These are phyloP conservation scores for Fusarium sp. DNA, from an alignment of 2,329 filamentous ascomycete species.

Conservation along the genomic window DNA sequence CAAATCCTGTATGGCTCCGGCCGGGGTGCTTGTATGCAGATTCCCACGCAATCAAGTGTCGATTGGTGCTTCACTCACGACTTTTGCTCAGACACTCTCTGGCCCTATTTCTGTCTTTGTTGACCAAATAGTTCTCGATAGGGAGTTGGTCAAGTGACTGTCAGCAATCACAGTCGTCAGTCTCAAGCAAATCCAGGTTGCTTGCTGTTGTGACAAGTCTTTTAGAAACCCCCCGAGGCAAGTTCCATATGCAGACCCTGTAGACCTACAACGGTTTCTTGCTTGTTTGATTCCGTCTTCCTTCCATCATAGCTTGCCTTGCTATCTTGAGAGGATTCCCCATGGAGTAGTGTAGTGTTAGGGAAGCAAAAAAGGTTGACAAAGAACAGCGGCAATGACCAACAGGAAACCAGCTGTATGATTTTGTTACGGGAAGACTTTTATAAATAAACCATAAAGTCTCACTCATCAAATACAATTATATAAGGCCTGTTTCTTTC, in stretches of 20 bases:
- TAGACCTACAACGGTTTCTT: slow-evolving; percentile 69
- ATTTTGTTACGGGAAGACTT: not conserved
- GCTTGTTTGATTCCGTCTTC: slow-evolving; percentile 65
- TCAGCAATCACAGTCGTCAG: slow-evolving; percentile 10
- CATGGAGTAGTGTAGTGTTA: slow-evolving; percentile 8
- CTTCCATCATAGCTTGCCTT: slow-evolving; percentile 62
- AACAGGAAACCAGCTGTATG: not conserved
- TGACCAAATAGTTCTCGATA: slow-evolving; percentile 64
- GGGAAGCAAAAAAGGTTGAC: not conserved
- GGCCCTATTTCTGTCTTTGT: slow-evolving; percentile 64
- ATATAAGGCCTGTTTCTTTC: too few species aligned
- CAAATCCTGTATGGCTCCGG: slow-evolving; percentile 58
- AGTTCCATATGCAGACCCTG: slow-evolving; percentile 24
- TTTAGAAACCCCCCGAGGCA: slow-evolving; percentile 5
- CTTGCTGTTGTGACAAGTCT: slow-evolving; percentile 16
- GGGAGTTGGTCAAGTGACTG: slow-evolving; percentile 52
- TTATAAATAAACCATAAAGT: not conserved
- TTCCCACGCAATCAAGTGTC: slow-evolving; percentile 57
- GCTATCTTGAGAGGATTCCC: slow-evolving; percentile 60
- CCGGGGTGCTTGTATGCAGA: slow-evolving; percentile 60
- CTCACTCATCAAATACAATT: too few species aligned
- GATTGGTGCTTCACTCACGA: slow-evolving; percentile 60
- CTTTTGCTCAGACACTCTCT: slow-evolving; percentile 60
- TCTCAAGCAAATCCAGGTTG: slow-evolving; percentile 22
- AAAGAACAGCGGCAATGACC: not conserved